phyloP scores from a whole-genome alignment of 129 eudicot genomes.

The Ambrosia artemisiifolia region DNA sequence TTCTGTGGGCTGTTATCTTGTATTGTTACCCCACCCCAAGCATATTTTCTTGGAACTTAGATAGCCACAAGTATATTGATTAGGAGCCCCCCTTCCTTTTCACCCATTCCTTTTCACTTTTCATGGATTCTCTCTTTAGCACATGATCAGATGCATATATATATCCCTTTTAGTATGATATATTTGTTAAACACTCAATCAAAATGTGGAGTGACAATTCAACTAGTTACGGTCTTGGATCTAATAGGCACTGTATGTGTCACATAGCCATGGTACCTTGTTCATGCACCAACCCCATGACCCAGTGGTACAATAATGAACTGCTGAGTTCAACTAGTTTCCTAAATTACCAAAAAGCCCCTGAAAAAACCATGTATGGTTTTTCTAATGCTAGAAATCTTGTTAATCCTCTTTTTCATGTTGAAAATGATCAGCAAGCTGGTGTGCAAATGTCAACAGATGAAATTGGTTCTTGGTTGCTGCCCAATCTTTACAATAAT shows the following conservation, averaged over 20 bases:
- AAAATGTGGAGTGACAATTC: conserved; percentile 25
- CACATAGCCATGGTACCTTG: conserved; percentile 9
- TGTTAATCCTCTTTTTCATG: neutral
- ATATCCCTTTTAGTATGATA: conserved; percentile 10
- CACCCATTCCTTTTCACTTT: too few relatives aligned
- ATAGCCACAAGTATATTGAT: too few relatives aligned
- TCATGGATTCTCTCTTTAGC: neutral
- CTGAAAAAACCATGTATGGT: conserved; percentile 12
- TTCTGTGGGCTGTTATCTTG: too few relatives aligned
- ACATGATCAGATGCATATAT: conserved; percentile 26
- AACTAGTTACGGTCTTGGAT: conserved; percentile 1
- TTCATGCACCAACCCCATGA: conserved; percentile 17
- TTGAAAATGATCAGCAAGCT: neutral
- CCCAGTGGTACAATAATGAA: conserved; percentile 21
- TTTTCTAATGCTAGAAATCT: conserved; percentile 13
- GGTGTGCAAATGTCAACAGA: conserved; percentile 17
- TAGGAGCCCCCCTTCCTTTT: too few relatives aligned
- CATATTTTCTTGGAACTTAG: too few relatives aligned
- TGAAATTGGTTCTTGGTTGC: conserved; percentile 27
- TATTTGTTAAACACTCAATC: conserved; percentile 8
- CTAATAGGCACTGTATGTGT: conserved; percentile 15
- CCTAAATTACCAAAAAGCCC: conserved; percentile 9
- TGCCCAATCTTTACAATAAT: conserved; percentile 20
- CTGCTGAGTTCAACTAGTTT: conserved; percentile 8
- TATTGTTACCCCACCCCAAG: too few relatives aligned